phyloP scores from a whole-genome alignment of 2,329 filamentous ascomycete genomes.

The Polychaeton citri region DNA sequence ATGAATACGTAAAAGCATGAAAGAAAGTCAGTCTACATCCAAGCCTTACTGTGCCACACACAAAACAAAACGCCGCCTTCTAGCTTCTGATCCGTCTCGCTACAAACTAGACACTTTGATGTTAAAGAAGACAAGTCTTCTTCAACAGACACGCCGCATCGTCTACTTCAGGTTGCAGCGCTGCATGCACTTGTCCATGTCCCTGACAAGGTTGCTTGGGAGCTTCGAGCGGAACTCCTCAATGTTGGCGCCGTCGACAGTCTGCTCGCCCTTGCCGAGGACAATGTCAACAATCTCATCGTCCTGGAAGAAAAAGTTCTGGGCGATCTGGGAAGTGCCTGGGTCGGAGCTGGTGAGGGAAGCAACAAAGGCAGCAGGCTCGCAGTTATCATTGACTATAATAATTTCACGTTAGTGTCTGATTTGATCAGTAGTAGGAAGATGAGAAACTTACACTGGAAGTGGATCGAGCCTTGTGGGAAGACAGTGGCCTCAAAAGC shows the following conservation, averaged over 20 bases:
- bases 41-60: too few relatives aligned
- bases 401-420: too few relatives aligned
- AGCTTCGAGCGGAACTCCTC: constrained; percentile 22
- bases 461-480: constrained; percentile 34
- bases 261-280: constrained; percentile 22
- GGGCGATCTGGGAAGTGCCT: constrained; percentile 27
- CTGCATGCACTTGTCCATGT: constrained; percentile 5
- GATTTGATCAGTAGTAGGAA: too few relatives aligned
- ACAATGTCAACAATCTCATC: constrained; percentile 23
- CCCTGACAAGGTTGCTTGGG: too few relatives aligned
- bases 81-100: too few relatives aligned
- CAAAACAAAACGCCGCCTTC: too few relatives aligned
- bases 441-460: too few relatives aligned
- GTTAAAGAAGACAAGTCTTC: too few relatives aligned
- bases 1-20: too few relatives aligned
- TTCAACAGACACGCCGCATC: constrained; percentile 2
- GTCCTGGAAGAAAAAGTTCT: constrained; percentile 30
- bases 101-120: too few relatives aligned
- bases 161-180: background rate
- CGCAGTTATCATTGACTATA: constrained; percentile 35
- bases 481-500: constrained; percentile 35
- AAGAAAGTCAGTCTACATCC: too few relatives aligned
- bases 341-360: constrained; percentile 32
- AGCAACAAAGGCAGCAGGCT: constrained; percentile 31
- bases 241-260: constrained; percentile 22